Base-by-base conservation (phyloP, 352 stramenopile species). In the Phytophthora sp. region DNA sequence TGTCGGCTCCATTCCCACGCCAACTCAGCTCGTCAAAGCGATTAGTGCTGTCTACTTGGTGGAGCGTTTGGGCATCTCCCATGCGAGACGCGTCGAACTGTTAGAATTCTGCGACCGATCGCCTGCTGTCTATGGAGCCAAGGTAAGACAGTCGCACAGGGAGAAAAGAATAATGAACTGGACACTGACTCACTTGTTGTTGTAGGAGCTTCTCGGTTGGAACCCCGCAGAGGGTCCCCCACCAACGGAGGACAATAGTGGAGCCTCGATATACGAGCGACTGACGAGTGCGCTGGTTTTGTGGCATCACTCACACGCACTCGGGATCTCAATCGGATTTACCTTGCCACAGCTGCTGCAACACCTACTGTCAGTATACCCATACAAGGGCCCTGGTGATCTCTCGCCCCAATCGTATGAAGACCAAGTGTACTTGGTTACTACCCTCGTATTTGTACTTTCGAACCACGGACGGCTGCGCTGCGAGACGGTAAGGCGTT, bases 361-460 rank as follows among this genome's bases (percentile, higher is more conserved):
- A 60, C 80, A 90, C 44, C 61, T 97, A 20, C 66, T 84, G 20
- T 61, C 58, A 2, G 76, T 97, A 18, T 95, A 96, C 52, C 91
- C 91, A 24, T 97, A 95, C 73, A 92, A 94, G 68, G 73, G 79
- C 7, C 83, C 84, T 0, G 46, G 52, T 15, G 84, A 94, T 54
- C 66, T 97, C 21, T 83, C 80, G 0, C 69, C 74, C 20, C 66
- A 74, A 24, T 76, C 87, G 6, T 98, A 96, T 56, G 70, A 83
- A 18, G 80, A 93, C 35, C 87, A 98, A 73, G 77, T 91, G 27
- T 84, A 91, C 49, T 79, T 95, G 31, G 79, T 97, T 18, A 86
- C 87, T n/a, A 93, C 88, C 2, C 61, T 96, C 7, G 83, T 98
- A 4, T 79, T 97, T 63, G 90, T 96, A 18, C 69, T 96, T n/a